Conservation (phyloP, 1,284 basidiomycete genomes). For the Naganishia liquefaciens region DNA sequence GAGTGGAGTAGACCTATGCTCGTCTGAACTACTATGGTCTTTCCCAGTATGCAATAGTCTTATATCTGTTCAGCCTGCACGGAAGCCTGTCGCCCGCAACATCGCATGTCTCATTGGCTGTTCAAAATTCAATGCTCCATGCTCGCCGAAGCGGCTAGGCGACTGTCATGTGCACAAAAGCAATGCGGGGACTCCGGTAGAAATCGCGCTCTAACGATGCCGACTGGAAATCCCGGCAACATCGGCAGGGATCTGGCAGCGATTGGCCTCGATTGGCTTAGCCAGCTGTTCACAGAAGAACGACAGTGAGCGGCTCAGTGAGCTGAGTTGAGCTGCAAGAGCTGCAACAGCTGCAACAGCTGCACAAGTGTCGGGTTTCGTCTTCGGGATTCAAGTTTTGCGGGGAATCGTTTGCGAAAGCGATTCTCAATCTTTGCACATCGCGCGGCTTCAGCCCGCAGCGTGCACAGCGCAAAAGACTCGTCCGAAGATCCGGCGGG, state of each 20-base stretch:
- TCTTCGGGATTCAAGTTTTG: neutral
- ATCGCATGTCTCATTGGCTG: conserved; percentile 18
- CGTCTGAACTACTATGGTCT: too few relatives aligned
- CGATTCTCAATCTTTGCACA: conserved; percentile 2
- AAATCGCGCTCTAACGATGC: conserved; percentile 26
- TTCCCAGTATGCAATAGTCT: too few relatives aligned
- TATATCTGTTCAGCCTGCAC: too few relatives aligned
- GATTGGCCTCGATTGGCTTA: neutral
- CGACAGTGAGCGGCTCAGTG: neutral
- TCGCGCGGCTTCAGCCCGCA: neutral
- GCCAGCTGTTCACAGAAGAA: too few relatives aligned
- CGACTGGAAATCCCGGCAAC: conserved; percentile 15
- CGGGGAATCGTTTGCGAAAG: conserved; percentile 16
- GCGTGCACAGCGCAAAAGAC: neutral
- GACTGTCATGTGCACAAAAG: conserved; percentile 20
- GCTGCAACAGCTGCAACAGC: neutral
- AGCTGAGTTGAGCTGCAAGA: too few relatives aligned
- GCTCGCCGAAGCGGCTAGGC: conserved; percentile 3
- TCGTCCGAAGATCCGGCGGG: conserved; percentile 6
- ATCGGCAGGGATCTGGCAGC: conserved; percentile 11
- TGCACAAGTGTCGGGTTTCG: neutral
- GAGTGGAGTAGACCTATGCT: neutral
- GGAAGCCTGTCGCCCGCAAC: neutral
- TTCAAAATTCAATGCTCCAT: conserved; percentile 4
- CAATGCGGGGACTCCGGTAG: conserved; percentile 27